A percentile compares a stretch with the other conserved stretches of the same genome.
These are phyloP conservation scores for Annona squamosa DNA, from an alignment of 164 flowering plant genomes.

Conservation along the genomic window DNA sequence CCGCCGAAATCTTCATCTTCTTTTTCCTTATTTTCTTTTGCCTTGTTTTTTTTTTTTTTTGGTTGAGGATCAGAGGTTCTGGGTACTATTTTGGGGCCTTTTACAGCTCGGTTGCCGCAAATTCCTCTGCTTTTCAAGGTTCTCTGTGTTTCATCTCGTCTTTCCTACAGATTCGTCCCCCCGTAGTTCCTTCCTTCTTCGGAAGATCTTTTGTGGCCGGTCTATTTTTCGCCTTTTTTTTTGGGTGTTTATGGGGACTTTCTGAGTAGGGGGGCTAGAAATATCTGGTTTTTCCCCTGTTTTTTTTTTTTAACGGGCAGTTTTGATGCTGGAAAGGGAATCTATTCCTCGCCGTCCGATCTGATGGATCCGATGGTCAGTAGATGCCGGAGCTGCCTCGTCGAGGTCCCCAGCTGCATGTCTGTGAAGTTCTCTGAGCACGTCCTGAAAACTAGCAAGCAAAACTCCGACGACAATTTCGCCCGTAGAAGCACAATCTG, in stretches of 20 bases:
- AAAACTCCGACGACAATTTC: neutral
- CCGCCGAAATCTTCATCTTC: neutral
- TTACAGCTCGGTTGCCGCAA: neutral
- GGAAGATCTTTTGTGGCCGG: neutral
- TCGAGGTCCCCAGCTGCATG: neutral
- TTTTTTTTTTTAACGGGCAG: neutral
- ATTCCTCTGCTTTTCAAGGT: neutral
- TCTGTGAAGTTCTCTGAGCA: slow-evolving; percentile 33
- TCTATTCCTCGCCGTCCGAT: neutral
- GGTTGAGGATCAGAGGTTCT: neutral
- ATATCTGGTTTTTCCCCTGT: neutral
- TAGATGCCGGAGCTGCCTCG: neutral
- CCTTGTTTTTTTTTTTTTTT: neutral
- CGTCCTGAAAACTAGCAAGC: slow-evolving; percentile 26
- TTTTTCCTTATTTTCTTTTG: neutral
- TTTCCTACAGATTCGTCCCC: neutral
- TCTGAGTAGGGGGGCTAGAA: neutral
- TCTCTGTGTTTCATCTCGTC: neutral
- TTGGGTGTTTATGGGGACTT: neutral
- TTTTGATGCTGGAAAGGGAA: slow-evolving; percentile 3
- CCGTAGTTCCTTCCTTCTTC: neutral
- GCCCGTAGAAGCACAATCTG: neutral
- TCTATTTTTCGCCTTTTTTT: slow-evolving; percentile 1
- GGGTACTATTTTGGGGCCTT: neutral
- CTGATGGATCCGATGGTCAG: slow-evolving; percentile 5